Percentiles rank a stretch among this genome's conserved stretches.
Conservation (phyloP, 768 basidiomycete species). For the Panus rudis region DNA sequence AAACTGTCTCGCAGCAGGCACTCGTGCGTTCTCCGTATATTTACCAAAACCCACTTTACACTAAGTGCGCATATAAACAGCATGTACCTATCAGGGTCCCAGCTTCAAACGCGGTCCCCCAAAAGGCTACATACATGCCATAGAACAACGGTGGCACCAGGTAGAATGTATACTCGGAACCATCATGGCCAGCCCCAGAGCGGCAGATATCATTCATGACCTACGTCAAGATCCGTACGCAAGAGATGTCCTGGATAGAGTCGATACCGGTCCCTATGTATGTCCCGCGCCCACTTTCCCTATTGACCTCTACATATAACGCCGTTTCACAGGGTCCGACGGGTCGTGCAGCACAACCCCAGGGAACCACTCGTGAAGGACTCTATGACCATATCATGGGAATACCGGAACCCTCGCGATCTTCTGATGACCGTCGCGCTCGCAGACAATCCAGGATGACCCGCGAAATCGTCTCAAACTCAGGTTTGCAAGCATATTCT, state of each 20-base stretch:
- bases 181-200: constrained; percentile 62
- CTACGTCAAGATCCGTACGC: constrained; percentile 70
- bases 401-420: constrained; percentile 9
- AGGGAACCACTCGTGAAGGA: constrained; percentile 11
- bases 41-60: neutral
- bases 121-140: constrained; percentile 89
- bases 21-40: constrained; percentile 12
- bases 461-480: constrained; percentile 67
- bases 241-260: constrained; percentile 65
- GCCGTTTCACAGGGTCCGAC: constrained; percentile 52
- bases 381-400: constrained; percentile 28
- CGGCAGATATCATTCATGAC: constrained; percentile 55
- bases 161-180: constrained; percentile 86
- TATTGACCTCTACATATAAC: neutral
- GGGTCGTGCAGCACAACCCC: constrained; percentile 35
- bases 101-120: constrained; percentile 81
- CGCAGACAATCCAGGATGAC: constrained; percentile 71
- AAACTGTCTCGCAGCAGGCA: constrained; percentile 45
- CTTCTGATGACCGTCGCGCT: constrained; percentile 27
- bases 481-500: constrained; percentile 12
- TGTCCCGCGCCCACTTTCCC: constrained; percentile 17
- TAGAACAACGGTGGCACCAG: constrained; percentile 88
- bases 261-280: constrained; percentile 78
- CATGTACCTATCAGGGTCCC: constrained; percentile 58
- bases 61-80: constrained; percentile 13